These are phyloP conservation scores for Pichia manshurica DNA, from an alignment of 805 yeast species.

Conservation along the genomic window DNA sequence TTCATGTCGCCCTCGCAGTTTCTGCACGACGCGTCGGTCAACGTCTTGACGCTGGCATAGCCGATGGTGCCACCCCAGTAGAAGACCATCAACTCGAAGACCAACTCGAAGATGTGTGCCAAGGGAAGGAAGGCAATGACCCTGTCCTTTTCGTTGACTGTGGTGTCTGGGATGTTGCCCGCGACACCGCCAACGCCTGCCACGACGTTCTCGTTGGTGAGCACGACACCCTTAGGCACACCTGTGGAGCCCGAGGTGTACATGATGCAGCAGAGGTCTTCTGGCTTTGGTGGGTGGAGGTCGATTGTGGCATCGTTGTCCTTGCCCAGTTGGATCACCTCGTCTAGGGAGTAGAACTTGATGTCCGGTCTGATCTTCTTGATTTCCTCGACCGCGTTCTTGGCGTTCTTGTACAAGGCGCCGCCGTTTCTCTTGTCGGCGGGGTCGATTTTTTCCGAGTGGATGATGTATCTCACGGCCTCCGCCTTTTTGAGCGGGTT, in stretches of 20 bases:
- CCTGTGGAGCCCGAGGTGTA: conserved; percentile 87
- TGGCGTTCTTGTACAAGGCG: conserved; percentile 51
- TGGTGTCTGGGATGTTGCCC: conserved; percentile 47
- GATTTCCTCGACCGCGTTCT: conserved; percentile 53
- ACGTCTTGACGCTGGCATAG: conserved; percentile 88
- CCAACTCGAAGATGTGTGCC: conserved; percentile 93
- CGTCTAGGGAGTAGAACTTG: conserved; percentile 57
- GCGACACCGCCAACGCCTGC: conserved; percentile 86
- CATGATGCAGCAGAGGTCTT: conserved; percentile 70
- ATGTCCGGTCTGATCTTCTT: conserved; percentile 71
- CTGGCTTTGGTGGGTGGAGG: conserved; percentile 45
- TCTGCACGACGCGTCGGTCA: conserved; percentile 73
- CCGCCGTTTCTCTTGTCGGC: conserved; percentile 63
- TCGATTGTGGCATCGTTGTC: conserved; percentile 37
- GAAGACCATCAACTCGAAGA: conserved; percentile 70
- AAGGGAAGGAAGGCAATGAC: conserved; percentile 86
- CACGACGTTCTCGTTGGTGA: conserved; percentile 60
- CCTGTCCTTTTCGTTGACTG: conserved; percentile 56
- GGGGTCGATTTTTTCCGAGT: conserved; percentile 55
- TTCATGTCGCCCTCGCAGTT: conserved; percentile 86
- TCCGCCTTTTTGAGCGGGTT: conserved; percentile 65
- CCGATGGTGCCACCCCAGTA: conserved; percentile 91
- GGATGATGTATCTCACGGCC: conserved; percentile 62
- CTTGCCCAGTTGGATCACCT: conserved; percentile 59
- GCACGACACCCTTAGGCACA: conserved; percentile 76